A percentile compares a stretch with the other conserved stretches of the same genome.
phyloP scores from a whole-genome alignment of 345 rosid species.

The Boechera retrofracta region DNA sequence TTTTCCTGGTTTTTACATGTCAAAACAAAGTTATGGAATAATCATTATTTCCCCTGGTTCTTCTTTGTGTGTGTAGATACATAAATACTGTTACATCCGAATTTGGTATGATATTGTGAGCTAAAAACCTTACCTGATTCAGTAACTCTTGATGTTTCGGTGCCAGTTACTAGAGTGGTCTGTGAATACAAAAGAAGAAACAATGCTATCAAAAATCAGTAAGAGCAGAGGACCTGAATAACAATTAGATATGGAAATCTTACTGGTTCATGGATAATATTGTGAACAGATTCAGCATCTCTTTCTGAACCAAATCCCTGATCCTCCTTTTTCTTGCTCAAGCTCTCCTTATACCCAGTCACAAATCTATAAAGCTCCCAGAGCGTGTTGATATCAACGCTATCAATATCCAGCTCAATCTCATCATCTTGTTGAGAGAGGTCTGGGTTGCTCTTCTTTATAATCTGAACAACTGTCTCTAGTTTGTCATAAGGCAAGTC shows the following conservation, averaged over 20 bases:
- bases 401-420: slow-evolving; percentile 89
- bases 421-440: slow-evolving; percentile 85
- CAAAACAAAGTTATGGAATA: background rate
- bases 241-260: slow-evolving; percentile 27
- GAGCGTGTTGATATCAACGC: slow-evolving; percentile 75
- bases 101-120: slow-evolving; percentile 14
- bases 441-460: slow-evolving; percentile 78
- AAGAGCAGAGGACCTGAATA: slow-evolving; percentile 28
- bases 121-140: slow-evolving; percentile 41
- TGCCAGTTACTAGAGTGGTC: slow-evolving; percentile 35
- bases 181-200: slow-evolving; percentile 36
- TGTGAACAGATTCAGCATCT: slow-evolving; percentile 50
- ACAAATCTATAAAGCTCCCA: slow-evolving; percentile 89
- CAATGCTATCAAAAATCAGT: background rate
- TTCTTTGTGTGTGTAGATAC: background rate
- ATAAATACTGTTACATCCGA: slow-evolving; percentile 12
- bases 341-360: slow-evolving; percentile 54
- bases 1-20: slow-evolving; percentile 34
- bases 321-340: slow-evolving; percentile 56
- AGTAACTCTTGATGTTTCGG: slow-evolving; percentile 34
- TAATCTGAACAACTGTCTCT: slow-evolving; percentile 76
- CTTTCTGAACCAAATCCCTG: slow-evolving; percentile 52
- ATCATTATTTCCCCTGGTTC: slow-evolving; percentile 17
- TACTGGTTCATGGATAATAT: slow-evolving; percentile 43
- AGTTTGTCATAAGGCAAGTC: slow-evolving; percentile 80